phyloP scores from a whole-genome alignment of 352 stramenopile species.

The Discostella stelligera region DNA sequence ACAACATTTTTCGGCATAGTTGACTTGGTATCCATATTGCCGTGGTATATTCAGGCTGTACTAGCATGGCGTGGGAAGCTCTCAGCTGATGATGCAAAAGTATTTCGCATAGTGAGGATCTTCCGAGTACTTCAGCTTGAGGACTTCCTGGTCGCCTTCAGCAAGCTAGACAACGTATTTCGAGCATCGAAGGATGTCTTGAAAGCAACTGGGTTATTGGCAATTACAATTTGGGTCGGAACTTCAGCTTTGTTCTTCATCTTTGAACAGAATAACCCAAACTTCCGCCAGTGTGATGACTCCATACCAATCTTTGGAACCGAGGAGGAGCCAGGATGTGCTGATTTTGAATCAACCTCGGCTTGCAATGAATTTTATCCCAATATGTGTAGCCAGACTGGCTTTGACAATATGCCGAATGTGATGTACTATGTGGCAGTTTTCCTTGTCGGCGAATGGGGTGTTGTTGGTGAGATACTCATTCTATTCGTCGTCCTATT shows the following conservation, averaged over 20 bases:
- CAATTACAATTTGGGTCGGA: conserved; percentile 80
- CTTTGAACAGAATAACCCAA: conserved; percentile 79
- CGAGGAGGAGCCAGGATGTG: conserved; percentile 57
- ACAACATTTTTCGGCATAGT: conserved; percentile 81
- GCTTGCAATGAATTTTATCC: conserved; percentile 73
- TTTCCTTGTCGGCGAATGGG: conserved; percentile 80
- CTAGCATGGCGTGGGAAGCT: conserved; percentile 50
- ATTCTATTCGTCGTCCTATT: background rate
- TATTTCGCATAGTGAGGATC: conserved; percentile 80
- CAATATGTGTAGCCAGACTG: conserved; percentile 69
- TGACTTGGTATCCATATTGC: conserved; percentile 69
- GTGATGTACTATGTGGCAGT: conserved; percentile 71
- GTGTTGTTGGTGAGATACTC: conserved; percentile 50
- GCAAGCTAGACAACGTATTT: conserved; percentile 81
- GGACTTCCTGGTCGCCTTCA: conserved; percentile 78
- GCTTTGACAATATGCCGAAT: conserved; percentile 78
- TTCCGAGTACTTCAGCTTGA: conserved; percentile 79
- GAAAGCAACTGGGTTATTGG: conserved; percentile 74
- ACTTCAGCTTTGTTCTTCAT: conserved; percentile 76
- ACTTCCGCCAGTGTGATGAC: conserved; percentile 69
- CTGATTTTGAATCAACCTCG: conserved; percentile 67
- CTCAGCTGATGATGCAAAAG: conserved; percentile 55
- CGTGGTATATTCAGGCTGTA: conserved; percentile 74
- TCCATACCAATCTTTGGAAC: conserved; percentile 57
- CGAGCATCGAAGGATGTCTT: conserved; percentile 75